Base-by-base conservation (phyloP, 441 rosid genomes). In the Gossypium lobatum region DNA sequence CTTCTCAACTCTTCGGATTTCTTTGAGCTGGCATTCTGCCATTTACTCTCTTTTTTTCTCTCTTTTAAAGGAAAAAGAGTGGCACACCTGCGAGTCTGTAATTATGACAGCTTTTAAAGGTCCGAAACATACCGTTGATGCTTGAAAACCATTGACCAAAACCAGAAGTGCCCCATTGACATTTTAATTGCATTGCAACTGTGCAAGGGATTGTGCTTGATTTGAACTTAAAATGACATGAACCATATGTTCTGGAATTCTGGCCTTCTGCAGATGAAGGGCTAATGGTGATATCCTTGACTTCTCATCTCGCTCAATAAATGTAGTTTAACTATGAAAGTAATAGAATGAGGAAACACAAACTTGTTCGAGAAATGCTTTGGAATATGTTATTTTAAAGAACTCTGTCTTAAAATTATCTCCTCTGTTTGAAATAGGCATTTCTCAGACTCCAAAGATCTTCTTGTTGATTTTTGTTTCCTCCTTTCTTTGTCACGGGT, bases 401-500 rank as follows among this genome's bases (percentile, higher is more conserved):
- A 48, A 16, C 58, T 17, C 4, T 70, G 0, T 71, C 37, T 14
- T 7, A 8, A 23, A 42, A 25, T 14, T 58, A 14, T 59, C 23
- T 72, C 2, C 13, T 16, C 17, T 21, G 64, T 52, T 73, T 21
- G 37, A 74, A 64, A 63, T 62, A 39, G 21, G 31, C 67, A 58
- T 64, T 42, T 17, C 42, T 77, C 17, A 37, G 59, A 23, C 25
- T 53, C 18, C 67, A 42, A 20, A 53, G 66, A 61, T 68, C 39
- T 17, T 54, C 45, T 39, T 6, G n/a, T 68, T 67, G 26, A 59
- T 67, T 45, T 8, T 64, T 28, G 3, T 37, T 69, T 48, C 42
- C 14, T 52, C 42, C 42, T 62, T 59, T 75, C 52, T 31, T 55
- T 64, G 25, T 70, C 67, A 42, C 81, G 85, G 72, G 73, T 77